These are phyloP conservation scores for Ambrosiella cleistominuta DNA, from an alignment of 2,329 filamentous ascomycete genomes.

Conservation along the genomic window DNA sequence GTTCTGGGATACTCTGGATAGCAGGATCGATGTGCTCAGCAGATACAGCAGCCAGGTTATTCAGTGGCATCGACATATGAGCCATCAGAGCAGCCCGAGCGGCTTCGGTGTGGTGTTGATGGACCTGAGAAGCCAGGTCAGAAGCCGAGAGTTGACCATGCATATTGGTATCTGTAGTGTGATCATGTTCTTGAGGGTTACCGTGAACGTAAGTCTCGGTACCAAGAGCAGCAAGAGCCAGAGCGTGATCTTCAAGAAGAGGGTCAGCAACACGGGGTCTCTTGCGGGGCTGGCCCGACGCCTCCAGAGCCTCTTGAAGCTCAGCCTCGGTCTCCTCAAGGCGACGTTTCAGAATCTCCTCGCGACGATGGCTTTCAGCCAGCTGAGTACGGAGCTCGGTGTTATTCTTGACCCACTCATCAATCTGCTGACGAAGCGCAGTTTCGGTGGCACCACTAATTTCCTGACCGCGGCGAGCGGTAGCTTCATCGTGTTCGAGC, in stretches of 20 bases:
- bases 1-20: conserved; percentile 4
- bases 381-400: conserved; percentile 41
- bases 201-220: conserved; percentile 26
- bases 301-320: conserved; percentile 21
- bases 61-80: conserved; percentile 7
- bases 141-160: conserved; percentile 1
- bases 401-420: conserved; percentile 25
- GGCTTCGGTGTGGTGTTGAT: neutral
- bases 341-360: conserved; percentile 65
- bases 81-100: conserved; percentile 8
- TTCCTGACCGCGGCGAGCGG: conserved; percentile 42
- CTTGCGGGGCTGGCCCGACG: conserved; percentile 14
- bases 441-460: conserved; percentile 37
- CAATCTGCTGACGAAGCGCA: conserved; percentile 39
- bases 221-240: conserved; percentile 17
- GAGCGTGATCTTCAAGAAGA: conserved; percentile 22
- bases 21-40: conserved; percentile 2
- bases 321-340: conserved; percentile 62
- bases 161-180: conserved; percentile 17
- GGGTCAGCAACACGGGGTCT: conserved; percentile 16
- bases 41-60: conserved; percentile 1
- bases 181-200: conserved; percentile 16
- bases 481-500: conserved; percentile 59
- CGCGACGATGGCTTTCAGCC: conserved; percentile 60
- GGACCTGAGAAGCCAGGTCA: conserved; percentile 1